Evolutionary conservation across 306 rosid species (phyloP).

Genomic region (Prinsepia uniflora): DNA sequence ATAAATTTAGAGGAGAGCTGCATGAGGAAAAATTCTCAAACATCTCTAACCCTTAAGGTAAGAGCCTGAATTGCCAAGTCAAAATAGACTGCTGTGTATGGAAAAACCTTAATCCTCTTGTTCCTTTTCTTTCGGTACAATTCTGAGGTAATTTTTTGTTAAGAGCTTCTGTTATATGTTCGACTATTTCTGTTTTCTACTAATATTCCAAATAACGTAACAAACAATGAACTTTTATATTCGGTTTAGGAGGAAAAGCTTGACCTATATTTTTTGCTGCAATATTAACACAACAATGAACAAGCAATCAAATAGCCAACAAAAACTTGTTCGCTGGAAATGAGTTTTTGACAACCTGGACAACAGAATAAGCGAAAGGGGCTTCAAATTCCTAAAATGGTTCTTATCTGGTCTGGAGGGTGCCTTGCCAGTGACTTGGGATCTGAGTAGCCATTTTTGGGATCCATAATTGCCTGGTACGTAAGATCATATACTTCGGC

Average conservation of each 20-base stretch:
- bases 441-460: conserved; percentile 77
- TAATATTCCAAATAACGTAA: too few species aligned
- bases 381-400: conserved; percentile 80
- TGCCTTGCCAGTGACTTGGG: conserved; percentile 94
- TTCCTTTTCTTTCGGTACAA: neutral
- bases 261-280: too few species aligned
- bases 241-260: too few species aligned
- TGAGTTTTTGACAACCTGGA: conserved; percentile 1
- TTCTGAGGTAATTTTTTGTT: too few species aligned
- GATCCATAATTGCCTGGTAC: conserved; percentile 76
- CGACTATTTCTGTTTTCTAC: neutral
- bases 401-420: conserved; percentile 97
- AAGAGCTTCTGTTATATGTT: neutral
- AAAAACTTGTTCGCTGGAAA: neutral
- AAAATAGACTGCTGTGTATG: neutral
- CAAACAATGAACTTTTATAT: neutral
- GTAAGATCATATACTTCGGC: conserved; percentile 79
- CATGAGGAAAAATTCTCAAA: neutral
- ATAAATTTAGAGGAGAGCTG: neutral
- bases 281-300: too few species aligned
- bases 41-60: neutral
- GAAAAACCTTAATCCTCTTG: neutral
- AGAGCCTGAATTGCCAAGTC: neutral
- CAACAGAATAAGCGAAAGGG: neutral
- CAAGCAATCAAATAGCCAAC: neutral